These are phyloP conservation scores for Melampsora larici-populina DNA, from an alignment of 1,284 basidiomycete genomes.

Conservation along the genomic window DNA sequence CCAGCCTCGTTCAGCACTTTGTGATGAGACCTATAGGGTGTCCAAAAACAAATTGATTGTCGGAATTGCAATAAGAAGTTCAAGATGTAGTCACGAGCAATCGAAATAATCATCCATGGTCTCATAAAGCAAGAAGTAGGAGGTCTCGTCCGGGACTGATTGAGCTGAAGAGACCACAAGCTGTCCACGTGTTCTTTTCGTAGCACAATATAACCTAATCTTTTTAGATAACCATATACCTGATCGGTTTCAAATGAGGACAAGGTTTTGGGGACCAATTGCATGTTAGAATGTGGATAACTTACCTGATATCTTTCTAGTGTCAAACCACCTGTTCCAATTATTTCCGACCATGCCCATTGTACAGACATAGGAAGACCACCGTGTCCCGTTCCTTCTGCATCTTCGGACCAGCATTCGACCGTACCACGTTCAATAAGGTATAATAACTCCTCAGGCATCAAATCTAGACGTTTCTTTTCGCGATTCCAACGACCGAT, in stretches of 20 bases:
- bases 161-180: constrained; percentile 26
- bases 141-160: neutral
- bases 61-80: neutral
- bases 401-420: constrained; percentile 33
- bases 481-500: constrained; percentile 32
- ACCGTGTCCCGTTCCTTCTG: neutral
- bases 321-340: constrained; percentile 23
- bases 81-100: neutral
- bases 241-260: constrained; percentile 1
- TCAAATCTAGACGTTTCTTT: constrained; percentile 36
- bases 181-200: constrained; percentile 39
- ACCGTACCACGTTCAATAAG: constrained; percentile 41
- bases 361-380: constrained; percentile 33
- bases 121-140: neutral
- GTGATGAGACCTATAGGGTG: neutral
- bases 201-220: constrained; percentile 40
- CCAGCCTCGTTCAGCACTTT: neutral
- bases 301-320: constrained; percentile 41
- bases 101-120: neutral
- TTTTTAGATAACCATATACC: constrained; percentile 43
- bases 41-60: neutral
- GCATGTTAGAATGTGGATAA: neutral
- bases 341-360: constrained; percentile 41
- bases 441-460: constrained; percentile 37
- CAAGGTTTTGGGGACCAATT: neutral